These are phyloP conservation scores for Sporothrix inflata DNA, from an alignment of 2,329 filamentous ascomycete genomes.

Conservation along the genomic window DNA sequence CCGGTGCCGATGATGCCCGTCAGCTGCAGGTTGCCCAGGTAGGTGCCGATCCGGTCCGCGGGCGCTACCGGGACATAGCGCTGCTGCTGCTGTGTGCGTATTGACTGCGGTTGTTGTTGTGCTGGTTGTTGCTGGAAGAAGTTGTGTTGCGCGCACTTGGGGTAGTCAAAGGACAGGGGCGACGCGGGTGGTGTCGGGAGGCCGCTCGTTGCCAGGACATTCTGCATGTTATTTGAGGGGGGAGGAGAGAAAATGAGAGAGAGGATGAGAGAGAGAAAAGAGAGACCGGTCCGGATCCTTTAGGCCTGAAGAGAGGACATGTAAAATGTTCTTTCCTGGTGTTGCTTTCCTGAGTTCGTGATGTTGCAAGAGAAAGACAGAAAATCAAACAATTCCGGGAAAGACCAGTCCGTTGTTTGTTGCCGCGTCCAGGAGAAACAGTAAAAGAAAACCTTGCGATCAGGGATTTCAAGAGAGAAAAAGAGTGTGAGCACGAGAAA, in stretches of 20 bases:
- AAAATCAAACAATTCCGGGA: conserved; percentile 3
- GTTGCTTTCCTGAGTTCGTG: not conserved
- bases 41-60: conserved; percentile 82
- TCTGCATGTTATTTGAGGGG: conserved; percentile 56
- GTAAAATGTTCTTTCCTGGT: not conserved
- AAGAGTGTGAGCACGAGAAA: not conserved
- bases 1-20: conserved; percentile 86
- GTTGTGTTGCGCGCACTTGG: conserved; percentile 49
- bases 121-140: conserved; percentile 40
- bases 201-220: conserved; percentile 57
- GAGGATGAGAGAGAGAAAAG: conserved; percentile 1
- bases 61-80: conserved; percentile 63
- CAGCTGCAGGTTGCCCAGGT: conserved; percentile 82
- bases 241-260: conserved; percentile 19
- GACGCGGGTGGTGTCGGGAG: conserved; percentile 63
- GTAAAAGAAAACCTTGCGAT: not conserved
- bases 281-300: conserved; percentile 12
- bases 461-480: not conserved
- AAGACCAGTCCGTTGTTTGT: conserved; percentile 18
- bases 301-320: conserved; percentile 10
- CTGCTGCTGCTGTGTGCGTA: conserved; percentile 42
- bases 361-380: not conserved
- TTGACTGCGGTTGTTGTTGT: conserved; percentile 45
- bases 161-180: conserved; percentile 55
- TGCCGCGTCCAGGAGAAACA: conserved; percentile 6